Conservation (phyloP, 257 asterid genomes). For the Scutellaria minor region DNA sequence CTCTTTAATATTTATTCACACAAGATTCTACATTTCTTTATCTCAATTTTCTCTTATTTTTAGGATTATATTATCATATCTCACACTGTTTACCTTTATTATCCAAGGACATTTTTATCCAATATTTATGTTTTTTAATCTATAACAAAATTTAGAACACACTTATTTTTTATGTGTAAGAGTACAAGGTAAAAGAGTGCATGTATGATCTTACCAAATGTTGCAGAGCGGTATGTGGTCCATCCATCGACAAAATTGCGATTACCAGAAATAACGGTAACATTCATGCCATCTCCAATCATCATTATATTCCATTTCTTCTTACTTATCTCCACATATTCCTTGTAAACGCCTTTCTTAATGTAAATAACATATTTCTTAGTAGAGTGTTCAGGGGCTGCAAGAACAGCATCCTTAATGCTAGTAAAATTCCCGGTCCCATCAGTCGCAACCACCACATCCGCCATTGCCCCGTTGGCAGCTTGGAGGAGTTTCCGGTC, state of each 20-base stretch:
- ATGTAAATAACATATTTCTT: conserved; percentile 53
- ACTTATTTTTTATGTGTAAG: too few relatives aligned
- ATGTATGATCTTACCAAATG: conserved; percentile 51
- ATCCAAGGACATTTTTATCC: too few relatives aligned
- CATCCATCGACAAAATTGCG: conserved; percentile 51
- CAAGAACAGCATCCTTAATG: conserved; percentile 52
- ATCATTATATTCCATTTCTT: conserved; percentile 65
- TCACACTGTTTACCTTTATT: too few relatives aligned
- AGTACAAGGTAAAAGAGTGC: background rate
- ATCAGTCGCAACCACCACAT: conserved; percentile 59
- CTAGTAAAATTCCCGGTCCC: conserved; percentile 51
- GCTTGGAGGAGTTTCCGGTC: conserved; percentile 46
- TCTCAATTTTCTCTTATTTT: too few relatives aligned
- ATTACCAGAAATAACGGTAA: conserved; percentile 56
- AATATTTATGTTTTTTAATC: too few relatives aligned
- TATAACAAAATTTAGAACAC: too few relatives aligned
- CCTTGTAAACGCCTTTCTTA: conserved; percentile 63
- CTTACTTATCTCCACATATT: conserved; percentile 60
- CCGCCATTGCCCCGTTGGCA: conserved; percentile 31
- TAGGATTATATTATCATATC: too few relatives aligned
- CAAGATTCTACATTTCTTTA: too few relatives aligned
- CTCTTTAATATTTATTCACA: too few relatives aligned
- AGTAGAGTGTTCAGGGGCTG: conserved; percentile 47
- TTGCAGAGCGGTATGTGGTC: conserved; percentile 58
- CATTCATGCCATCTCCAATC: conserved; percentile 69